These are phyloP conservation scores for Tarenaya hassleriana DNA, from an alignment of 345 rosid genomes.

Conservation along the genomic window DNA sequence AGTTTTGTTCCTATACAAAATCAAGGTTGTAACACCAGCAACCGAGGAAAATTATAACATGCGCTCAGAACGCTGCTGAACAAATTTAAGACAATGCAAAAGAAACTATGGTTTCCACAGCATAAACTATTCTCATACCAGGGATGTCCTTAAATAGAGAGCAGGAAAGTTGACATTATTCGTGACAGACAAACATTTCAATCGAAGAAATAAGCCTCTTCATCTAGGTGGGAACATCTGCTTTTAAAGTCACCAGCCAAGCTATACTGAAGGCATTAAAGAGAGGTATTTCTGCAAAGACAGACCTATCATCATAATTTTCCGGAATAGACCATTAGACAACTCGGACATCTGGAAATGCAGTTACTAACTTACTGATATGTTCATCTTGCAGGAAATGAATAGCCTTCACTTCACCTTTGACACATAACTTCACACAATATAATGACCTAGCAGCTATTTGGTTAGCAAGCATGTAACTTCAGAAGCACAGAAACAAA, in stretches of 20 bases:
- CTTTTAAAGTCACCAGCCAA: conserved; percentile 3
- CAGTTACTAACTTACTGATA: neutral
- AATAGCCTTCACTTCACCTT: neutral
- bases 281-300: neutral
- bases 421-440: neutral
- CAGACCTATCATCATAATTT: neutral
- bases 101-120: neutral
- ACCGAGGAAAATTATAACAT: neutral
- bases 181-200: neutral
- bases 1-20: neutral
- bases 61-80: neutral
- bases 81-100: conserved; percentile 2
- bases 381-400: conserved; percentile 8
- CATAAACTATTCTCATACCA: no score
- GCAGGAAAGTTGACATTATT: conserved; percentile 1
- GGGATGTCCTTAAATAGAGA: no score
- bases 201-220: conserved; percentile 7
- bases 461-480: neutral
- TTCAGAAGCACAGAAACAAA: neutral
- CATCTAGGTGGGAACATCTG: neutral
- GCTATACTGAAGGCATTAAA: neutral
- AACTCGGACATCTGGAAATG: neutral
- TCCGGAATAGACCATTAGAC: neutral
- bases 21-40: neutral
- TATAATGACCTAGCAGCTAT: no score